phyloP scores from a whole-genome alignment of 2,329 filamentous ascomycete species.

The Neopestalotiopsis rosae region DNA sequence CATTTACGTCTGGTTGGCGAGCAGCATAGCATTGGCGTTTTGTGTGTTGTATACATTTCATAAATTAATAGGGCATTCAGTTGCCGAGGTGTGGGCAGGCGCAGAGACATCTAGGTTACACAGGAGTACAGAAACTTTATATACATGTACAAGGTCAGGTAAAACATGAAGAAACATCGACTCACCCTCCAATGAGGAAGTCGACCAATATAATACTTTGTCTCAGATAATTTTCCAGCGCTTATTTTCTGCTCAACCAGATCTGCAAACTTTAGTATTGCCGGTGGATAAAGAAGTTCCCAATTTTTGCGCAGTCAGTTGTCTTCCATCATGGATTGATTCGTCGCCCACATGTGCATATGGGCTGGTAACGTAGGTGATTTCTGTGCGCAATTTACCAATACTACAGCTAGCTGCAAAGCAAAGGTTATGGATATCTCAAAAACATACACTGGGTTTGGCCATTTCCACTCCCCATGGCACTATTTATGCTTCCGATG shows the following conservation, averaged over 20 bases:
- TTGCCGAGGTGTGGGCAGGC: background rate
- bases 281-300: too few relatives aligned
- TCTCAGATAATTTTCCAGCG: background rate
- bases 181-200: background rate
- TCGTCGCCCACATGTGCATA: background rate
- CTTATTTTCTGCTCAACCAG: too few relatives aligned
- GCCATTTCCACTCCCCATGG: background rate
- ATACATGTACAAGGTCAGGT: background rate
- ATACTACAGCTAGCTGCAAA: background rate
- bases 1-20: background rate
- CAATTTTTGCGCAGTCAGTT: too few relatives aligned
- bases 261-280: too few relatives aligned
- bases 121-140: background rate
- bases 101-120: background rate
- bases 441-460: background rate
- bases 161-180: background rate
- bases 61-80: background rate
- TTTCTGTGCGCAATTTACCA: background rate
- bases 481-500: background rate
- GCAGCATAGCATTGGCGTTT: slow-evolving; percentile 14
- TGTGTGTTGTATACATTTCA: background rate
- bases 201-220: background rate
- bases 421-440: background rate
- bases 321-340: background rate
- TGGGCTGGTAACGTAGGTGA: background rate